Evolutionary conservation across 2,329 filamentous ascomycete genomes (phyloP), one percentile per base, ranked within the genome.

Genomic region (Epichloe hybrida): DNA sequence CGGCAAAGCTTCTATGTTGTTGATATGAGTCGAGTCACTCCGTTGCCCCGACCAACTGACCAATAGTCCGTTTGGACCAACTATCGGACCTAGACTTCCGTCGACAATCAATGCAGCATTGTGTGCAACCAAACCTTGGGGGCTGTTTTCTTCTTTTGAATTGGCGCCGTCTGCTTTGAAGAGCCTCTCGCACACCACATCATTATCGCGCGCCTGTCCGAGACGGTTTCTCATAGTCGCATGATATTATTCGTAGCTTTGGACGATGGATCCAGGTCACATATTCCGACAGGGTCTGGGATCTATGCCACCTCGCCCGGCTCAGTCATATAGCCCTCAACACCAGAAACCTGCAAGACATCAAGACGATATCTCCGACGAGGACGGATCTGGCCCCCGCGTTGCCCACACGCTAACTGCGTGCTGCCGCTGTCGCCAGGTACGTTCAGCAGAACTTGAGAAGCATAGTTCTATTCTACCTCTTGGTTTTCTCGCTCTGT

Each of bases 381-480:
- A 59, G 50, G 77, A 79, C 53, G 68, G 72, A 59, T 66, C 72
- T 58, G 67, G 76, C 52, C 72, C 78, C 61, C 75, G 84, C 57
- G 83, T 89, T 57, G 85, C 85, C 34, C 85, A 90, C 63, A 90
- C 86, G 5, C 67, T 91, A 60, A 88, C 86, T 47, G 86, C 86
- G 21, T 90, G 86, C 62, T 88, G 83, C 62, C 80, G 86, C 55
- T 91, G 86, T 67, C 79, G 86, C 64, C 83, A 86, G 74, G 86
- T 88, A 70, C 64, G 74, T 66, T 58, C 21, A 44, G 15, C 8
- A 13, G 40, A 41, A 48, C 12, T 8, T 12, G 8, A 7, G 27
- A 31, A 31, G 47, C 39, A 15, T 39, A 37, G 6, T 20, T 23
- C 6, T 21, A 7, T 12, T 17, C 20, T 31, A 31, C 23, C 15